Base-by-base conservation (phyloP, 805 yeast species). In the Yarrowia osloensis region DNA sequence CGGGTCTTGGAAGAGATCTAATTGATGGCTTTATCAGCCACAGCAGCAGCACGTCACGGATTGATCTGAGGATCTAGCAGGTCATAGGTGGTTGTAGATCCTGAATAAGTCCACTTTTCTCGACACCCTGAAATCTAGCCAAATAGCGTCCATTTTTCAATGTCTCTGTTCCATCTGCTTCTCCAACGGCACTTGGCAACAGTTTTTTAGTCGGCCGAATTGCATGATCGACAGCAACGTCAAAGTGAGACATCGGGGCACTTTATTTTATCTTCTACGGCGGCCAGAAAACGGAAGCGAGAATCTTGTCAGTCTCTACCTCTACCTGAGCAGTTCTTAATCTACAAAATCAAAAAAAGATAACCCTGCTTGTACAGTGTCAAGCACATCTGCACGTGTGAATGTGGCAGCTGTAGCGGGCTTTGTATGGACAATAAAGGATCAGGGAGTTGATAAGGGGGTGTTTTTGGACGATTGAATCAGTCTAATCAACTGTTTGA, bases 111-210 rank as follows among this genome's bases (percentile, higher is more conserved):
- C 31, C 31, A n/a, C 31, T 8, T 28, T 28, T 28, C 31, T 28
- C 31, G 31, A 28, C 8, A 28, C 31, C 8, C 8, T 28, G n/a
- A n/a, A n/a, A n/a, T n/a, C n/a, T n/a, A n/a, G n/a, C n/a, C n/a
- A n/a, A n/a, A n/a, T n/a, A n/a, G n/a, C 17, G 4, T 12, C 35
- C 35, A 33, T 12, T 44, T 44, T 44, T 24, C 49, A 24, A 9
- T 44, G 15, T 24, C 24, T 22, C 7, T 22, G 33, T 46, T 46
- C 26, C 33, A 46, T 15, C 26, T n/a, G 26, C 1, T 28, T n/a
- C 22, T n/a, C 35, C 24, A 47, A 47, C 54, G 54, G 54, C 54
- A 50, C 55, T 50, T 31, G 55, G 55, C 39, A 31, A 50, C 55
- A 50, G 55, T 29, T 50, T 29, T 46, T 46, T 26, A 46, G 54